Conservation (phyloP, 305 asterid genomes). For the Fraxinus floribunda region DNA sequence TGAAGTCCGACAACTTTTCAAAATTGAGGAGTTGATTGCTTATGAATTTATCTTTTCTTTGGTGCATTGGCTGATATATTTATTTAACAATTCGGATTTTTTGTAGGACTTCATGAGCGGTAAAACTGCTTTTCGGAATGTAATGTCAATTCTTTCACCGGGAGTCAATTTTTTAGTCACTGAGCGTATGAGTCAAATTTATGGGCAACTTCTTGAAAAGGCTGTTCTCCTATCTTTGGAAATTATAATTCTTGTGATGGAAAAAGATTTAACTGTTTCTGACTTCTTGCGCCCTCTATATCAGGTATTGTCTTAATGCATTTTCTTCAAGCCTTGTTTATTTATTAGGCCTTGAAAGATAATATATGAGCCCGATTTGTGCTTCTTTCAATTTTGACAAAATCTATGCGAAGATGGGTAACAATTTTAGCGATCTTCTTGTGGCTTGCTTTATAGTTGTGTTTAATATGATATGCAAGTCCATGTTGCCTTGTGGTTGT, state of each 20-base stretch:
- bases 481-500: not conserved
- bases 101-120: slow-evolving; percentile 98
- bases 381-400: slow-evolving; percentile 11
- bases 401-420: slow-evolving; percentile 6
- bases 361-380: slow-evolving; percentile 7
- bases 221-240: slow-evolving; percentile 84
- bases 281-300: slow-evolving; percentile 92
- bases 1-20: not conserved
- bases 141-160: slow-evolving; percentile 72
- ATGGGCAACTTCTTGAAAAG: slow-evolving; percentile 77
- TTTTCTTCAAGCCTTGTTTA: slow-evolving; percentile 9
- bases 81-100: slow-evolving; percentile 18
- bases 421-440: slow-evolving; percentile 1
- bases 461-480: not conserved
- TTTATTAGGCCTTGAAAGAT: slow-evolving; percentile 10
- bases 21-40: not conserved
- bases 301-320: slow-evolving; percentile 52
- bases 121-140: slow-evolving; percentile 73
- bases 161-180: slow-evolving; percentile 72
- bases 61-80: not conserved
- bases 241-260: slow-evolving; percentile 74
- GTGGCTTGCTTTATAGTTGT: not conserved
- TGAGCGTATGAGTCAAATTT: slow-evolving; percentile 71
- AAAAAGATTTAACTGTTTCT: slow-evolving; percentile 69
- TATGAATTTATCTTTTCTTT: not conserved